These are phyloP conservation scores for Chlamydomonas sphaeroides DNA, from an alignment of 139 green algal species.

Conservation along the genomic window DNA sequence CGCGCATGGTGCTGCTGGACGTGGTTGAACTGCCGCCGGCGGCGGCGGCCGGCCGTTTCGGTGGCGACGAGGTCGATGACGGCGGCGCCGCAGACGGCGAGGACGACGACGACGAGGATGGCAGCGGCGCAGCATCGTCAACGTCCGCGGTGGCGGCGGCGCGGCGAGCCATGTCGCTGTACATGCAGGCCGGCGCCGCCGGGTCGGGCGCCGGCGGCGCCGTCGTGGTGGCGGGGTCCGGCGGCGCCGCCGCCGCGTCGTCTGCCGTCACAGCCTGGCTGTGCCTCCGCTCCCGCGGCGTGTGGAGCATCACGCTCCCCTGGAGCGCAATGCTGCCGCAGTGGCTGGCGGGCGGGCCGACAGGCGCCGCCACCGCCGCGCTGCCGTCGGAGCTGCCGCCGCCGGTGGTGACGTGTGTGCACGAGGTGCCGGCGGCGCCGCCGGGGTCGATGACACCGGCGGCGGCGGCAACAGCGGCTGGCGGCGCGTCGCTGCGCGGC, in stretches of 20 bases:
- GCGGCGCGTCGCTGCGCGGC: background rate
- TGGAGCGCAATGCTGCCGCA: constrained; percentile 17
- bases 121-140: background rate
- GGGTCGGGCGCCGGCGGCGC: background rate
- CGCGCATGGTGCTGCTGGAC: constrained; percentile 25
- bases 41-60: background rate
- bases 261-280: constrained; percentile 19
- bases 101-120: background rate
- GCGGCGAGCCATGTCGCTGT: background rate
- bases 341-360: background rate
- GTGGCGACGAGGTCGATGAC: background rate
- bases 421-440: background rate
- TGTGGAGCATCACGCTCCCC: constrained; percentile 28
- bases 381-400: constrained; percentile 21
- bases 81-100: background rate
- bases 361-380: background rate
- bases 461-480: background rate
- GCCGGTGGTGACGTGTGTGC: constrained; percentile 25
- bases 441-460: background rate
- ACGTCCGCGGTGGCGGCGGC: background rate
- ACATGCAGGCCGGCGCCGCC: background rate
- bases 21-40: constrained; percentile 26
- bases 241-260: background rate
- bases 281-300: background rate
- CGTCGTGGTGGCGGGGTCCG: too few species aligned